Evolutionary conservation across 257 asterid species (phyloP).

Genomic region (Solanum clarkiae): DNA sequence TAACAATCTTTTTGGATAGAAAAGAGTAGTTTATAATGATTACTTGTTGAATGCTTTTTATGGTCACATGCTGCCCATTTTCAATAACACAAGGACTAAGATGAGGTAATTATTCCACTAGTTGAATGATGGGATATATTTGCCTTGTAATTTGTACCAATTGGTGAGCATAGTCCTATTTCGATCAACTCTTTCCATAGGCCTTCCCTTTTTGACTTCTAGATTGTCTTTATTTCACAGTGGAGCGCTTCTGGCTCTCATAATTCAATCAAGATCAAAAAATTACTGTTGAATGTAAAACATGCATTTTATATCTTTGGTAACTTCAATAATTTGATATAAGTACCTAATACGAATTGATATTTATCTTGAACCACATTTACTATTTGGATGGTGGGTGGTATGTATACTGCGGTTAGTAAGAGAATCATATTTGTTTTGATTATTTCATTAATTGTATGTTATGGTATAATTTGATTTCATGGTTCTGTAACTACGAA

Average conservation of each 20-base stretch:
- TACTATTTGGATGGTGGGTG: too few relatives aligned
- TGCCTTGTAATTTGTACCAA: conserved; percentile 1
- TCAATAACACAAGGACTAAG: not conserved
- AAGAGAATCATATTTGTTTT: too few relatives aligned
- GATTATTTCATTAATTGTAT: too few relatives aligned
- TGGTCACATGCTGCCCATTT: not conserved
- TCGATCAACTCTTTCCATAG: not conserved
- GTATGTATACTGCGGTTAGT: too few relatives aligned
- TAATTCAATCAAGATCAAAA: not conserved
- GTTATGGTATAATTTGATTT: too few relatives aligned
- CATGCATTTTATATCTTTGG: too few relatives aligned
- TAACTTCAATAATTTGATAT: not conserved
- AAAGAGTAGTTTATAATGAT: not conserved
- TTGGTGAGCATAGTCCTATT: not conserved
- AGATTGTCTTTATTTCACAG: not conserved
- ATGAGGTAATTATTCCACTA: conserved; percentile 1
- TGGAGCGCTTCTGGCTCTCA: not conserved
- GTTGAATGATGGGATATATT: not conserved
- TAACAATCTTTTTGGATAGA: not conserved
- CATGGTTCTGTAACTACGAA: too few relatives aligned
- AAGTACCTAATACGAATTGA: not conserved
- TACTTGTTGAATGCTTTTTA: not conserved
- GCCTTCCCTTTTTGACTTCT: not conserved
- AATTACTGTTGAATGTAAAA: not conserved
- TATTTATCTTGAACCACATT: not conserved